Conservation (phyloP, 768 basidiomycete genomes). For the Tricholoma matsutake region DNA sequence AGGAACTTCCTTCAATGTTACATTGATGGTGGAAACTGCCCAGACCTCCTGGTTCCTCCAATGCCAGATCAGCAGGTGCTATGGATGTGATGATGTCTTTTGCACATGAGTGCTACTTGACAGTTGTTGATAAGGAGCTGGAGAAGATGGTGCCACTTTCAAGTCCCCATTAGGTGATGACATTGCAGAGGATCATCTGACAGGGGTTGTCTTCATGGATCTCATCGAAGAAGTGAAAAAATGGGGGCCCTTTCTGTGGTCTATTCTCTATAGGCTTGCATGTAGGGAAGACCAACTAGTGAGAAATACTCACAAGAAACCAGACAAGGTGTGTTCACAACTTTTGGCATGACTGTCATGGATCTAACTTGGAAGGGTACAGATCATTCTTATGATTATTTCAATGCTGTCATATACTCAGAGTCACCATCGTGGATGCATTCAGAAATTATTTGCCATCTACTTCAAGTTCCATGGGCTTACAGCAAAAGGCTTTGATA, state of each 20-base stretch:
- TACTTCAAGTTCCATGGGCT: constrained; percentile 37
- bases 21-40: constrained; percentile 27
- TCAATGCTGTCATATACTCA: constrained; percentile 26
- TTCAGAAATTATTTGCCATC: constrained; percentile 31
- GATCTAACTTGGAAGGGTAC: no score
- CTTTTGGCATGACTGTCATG: no score
- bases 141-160: no score
- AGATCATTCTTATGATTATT: background rate
- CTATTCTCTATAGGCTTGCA: constrained; percentile 4
- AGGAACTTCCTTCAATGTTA: constrained; percentile 23
- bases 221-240: constrained; percentile 10
- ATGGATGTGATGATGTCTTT: no score
- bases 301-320: constrained; percentile 15
- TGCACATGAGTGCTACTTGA: no score
- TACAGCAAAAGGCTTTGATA: constrained; percentile 36
- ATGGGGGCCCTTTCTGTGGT: constrained; percentile 14
- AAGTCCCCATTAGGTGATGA: no score
- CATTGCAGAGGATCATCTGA: no score
- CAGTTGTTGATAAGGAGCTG: no score
- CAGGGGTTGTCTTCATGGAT: no score
- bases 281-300: background rate
- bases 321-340: constrained; percentile 19
- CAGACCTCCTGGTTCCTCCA: constrained; percentile 14
- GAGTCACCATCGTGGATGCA: constrained; percentile 19
- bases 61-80: constrained; percentile 17